phyloP scores from a whole-genome alignment of 352 stramenopile species.

The Pythium monospermum region DNA sequence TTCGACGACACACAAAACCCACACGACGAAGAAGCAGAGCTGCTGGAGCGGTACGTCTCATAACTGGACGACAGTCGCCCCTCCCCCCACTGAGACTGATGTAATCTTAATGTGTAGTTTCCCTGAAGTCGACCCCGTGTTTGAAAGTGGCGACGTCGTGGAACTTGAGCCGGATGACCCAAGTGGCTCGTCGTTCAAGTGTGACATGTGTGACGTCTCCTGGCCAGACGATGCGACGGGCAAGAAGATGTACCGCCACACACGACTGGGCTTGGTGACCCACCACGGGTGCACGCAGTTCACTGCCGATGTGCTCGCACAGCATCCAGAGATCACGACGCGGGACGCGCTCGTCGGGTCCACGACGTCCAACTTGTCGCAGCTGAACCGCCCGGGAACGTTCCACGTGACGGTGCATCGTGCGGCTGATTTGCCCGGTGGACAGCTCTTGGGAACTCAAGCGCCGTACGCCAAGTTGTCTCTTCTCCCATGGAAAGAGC shows the following conservation, averaged over 20 bases:
- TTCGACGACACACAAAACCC: conserved; percentile 54
- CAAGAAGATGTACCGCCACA: conserved; percentile 52
- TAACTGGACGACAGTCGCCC: too few species aligned
- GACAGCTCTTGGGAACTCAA: conserved; percentile 58
- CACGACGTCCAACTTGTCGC: conserved; percentile 29
- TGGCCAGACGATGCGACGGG: conserved; percentile 61
- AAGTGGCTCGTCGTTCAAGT: conserved; percentile 27
- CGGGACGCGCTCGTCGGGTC: conserved; percentile 44
- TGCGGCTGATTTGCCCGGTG: conserved; percentile 64
- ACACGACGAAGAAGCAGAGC: conserved; percentile 36
- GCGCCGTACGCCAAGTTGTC: conserved; percentile 71
- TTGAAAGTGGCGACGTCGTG: conserved; percentile 54
- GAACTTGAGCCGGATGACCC: conserved; percentile 34
- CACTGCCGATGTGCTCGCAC: conserved; percentile 55
- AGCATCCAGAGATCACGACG: conserved; percentile 50
- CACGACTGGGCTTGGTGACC: conserved; percentile 45
- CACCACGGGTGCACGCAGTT: conserved; percentile 76
- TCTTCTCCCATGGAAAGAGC: conserved; percentile 81
- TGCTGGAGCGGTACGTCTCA: conserved; percentile 31
- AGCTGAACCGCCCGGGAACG: conserved; percentile 61
- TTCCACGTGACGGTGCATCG: conserved; percentile 74
- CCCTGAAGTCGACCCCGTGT: conserved; percentile 62
- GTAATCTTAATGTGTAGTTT: conserved; percentile 22
- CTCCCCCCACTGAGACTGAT: background rate
- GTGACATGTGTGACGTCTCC: conserved; percentile 80